Percentiles rank a stretch among this genome's conserved stretches.
phyloP scores from a whole-genome alignment of 345 rosid species.

The Hirschfeldia incana region DNA sequence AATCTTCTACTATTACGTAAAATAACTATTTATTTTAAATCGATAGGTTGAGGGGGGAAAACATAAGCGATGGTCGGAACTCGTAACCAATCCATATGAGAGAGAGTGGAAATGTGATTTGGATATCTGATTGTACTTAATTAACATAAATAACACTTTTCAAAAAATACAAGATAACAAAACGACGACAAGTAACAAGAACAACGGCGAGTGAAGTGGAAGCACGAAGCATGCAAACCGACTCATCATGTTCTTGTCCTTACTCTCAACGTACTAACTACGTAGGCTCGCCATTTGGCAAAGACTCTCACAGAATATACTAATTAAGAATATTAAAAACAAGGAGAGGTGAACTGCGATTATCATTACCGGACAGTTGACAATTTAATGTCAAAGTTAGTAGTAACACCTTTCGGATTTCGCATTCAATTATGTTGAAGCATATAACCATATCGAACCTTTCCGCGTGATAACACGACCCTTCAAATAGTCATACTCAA shows the following conservation, averaged over 20 bases:
- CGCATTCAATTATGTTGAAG: not conserved
- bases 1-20: not conserved
- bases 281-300: conserved; percentile 39
- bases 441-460: not conserved
- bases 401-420: not conserved
- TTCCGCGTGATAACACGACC: conserved; percentile 1
- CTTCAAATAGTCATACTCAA: not conserved
- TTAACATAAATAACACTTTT: not conserved
- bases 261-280: conserved; percentile 19
- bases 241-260: conserved; percentile 42
- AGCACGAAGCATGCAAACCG: conserved; percentile 42
- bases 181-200: conserved; percentile 31
- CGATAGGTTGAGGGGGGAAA: not conserved
- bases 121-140: not conserved
- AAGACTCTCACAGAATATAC: conserved; percentile 4
- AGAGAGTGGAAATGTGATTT: not conserved
- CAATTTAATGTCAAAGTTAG: conserved; percentile 26
- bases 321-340: not conserved
- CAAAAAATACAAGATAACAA: not conserved
- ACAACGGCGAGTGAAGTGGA: conserved; percentile 35
- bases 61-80: not conserved
- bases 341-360: conserved; percentile 8
- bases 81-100: not conserved
- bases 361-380: conserved; percentile 18
- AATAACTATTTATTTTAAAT: not conserved